Base-by-base conservation (phyloP, 345 rosid genomes). In the Syzygium grande region DNA sequence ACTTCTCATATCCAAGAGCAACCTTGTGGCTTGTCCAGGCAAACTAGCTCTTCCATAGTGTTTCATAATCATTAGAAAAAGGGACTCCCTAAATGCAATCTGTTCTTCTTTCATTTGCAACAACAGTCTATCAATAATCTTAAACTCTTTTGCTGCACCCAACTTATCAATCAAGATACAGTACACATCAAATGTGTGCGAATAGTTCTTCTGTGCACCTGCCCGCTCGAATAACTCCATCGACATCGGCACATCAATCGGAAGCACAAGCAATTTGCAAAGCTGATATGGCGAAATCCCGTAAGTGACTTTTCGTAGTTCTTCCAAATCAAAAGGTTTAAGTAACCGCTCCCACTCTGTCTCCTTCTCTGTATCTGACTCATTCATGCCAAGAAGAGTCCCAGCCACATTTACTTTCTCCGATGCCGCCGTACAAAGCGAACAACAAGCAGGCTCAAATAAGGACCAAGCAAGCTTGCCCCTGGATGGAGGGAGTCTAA, bases 311-410 rank as follows among this genome's bases (percentile, higher is more conserved):
- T 90, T 49, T n/a, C 93, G 92, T 84, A 95, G 97, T 34, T 93
- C 95, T 80, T 91, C 92, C 52, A 97, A 86, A 88, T 96, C 97
- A 86, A 93, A 97, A 84, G 98, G 98, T 87, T 92, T 96, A 88
- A 96, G 93, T 89, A 96, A 91, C 87, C 92, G 95, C 92, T 96
- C 98, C 98, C 98, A 95, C 87, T 97, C 96, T 34, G 91, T 95
- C 86, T 89, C 87, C 52, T 91, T 96, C 73, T 90, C 87, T 29
- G 93, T 84, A 52, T 87, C 92, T 12, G 92, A 90, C 46, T 73
- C 92, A 65, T 88, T 27, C 30, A 3, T 9, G 46, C 86, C 84
- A 10, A 27, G 73, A 78, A n/a, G 30, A 85, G 87, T 51, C 38
- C 25, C 89, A n/a, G 51, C 7, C 11, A 6, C 41, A 61, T 59